Evolutionary conservation across 139 green algal species (phyloP), one percentile per base, ranked within the genome.

Genomic region (Tetraselmis striata): DNA sequence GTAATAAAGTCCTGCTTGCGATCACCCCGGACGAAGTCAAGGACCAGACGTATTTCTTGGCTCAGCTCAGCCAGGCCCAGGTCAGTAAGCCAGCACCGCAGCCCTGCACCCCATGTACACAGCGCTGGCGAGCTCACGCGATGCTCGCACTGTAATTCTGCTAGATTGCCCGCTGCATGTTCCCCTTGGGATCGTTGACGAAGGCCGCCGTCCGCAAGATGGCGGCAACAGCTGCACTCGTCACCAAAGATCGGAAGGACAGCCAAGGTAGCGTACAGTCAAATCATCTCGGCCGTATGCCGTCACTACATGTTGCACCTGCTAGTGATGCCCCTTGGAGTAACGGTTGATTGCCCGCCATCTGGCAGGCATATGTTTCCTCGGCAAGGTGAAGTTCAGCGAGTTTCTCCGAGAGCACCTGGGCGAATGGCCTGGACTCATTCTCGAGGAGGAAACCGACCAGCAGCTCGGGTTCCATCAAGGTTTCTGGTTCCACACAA

Each of bases 401-500:
- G 95, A 98, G 84, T 98, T 99, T 92, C 90, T 99, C 30, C 77
- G 86, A 80, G 87, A 96, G 89, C 97, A 99, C 85, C 81, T 99
- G 82, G 96, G 96, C 0, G 88, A 93, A 81, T 96, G 92, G 93
- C 90, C 89, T 2, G 96, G 96, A 1, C 87, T 90, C 22, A 87
- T 99, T 2, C 81, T 98, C 1, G 95, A 98, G 77, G 92, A 93
- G 78, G 95, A 98, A 77, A 94, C 79, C 5, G 87, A 88, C 0
- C 26, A 86, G 25, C 80, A 92, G 30, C 28, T 98, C 28, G 94
- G 95, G 1, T 89, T 86, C 76, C 92, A 97, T 79, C 28, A 82
- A 59, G 22, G 96, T 32, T 98, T 96, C 86, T 99, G 97, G 96
- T 99, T 99, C 86, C 93, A 98, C 88, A 99, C 97, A 0, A 90